Evolutionary conservation across 768 basidiomycete genomes (phyloP).

Genomic region (Clitopilus hobsonii): DNA sequence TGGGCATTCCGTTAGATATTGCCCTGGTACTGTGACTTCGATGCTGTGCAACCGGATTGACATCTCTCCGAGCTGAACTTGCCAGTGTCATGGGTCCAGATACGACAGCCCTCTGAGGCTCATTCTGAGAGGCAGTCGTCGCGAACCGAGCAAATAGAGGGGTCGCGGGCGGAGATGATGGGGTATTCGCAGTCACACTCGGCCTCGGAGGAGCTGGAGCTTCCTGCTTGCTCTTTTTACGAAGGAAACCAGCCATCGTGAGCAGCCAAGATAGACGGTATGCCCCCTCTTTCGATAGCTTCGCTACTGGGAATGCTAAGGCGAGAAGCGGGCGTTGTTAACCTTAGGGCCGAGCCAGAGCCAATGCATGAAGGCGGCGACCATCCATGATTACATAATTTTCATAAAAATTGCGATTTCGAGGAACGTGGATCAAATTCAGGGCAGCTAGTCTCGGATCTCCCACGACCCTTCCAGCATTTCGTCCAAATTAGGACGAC

Average conservation of each 20-base stretch:
- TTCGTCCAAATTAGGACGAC: too few species aligned
- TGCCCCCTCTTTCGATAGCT: not conserved
- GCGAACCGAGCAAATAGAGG: constrained; percentile 40
- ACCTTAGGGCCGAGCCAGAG: not conserved
- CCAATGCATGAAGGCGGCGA: not conserved
- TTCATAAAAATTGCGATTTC: not conserved
- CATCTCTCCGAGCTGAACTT: constrained; percentile 20
- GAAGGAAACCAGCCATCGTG: constrained; percentile 53
- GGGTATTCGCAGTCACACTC: not conserved
- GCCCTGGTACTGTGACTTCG: constrained; percentile 4
- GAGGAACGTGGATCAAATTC: not conserved
- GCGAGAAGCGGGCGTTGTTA: not conserved
- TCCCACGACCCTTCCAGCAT: too few species aligned
- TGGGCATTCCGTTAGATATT: constrained; percentile 5
- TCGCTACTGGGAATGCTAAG: not conserved
- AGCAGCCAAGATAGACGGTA: not conserved
- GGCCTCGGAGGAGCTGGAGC: constrained; percentile 10
- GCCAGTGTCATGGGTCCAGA: constrained; percentile 34
- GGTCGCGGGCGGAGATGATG: constrained; percentile 18
- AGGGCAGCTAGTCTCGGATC: too few species aligned
- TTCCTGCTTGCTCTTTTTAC: constrained; percentile 42
- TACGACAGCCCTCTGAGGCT: constrained; percentile 22
- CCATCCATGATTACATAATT: not conserved
- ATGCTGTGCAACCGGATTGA: constrained; percentile 7
- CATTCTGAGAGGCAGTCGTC: constrained; percentile 13